Evolutionary conservation across 1,284 basidiomycete genomes (phyloP), one percentile per base, ranked within the genome.

Genomic region (Fomitopsis betulina): DNA sequence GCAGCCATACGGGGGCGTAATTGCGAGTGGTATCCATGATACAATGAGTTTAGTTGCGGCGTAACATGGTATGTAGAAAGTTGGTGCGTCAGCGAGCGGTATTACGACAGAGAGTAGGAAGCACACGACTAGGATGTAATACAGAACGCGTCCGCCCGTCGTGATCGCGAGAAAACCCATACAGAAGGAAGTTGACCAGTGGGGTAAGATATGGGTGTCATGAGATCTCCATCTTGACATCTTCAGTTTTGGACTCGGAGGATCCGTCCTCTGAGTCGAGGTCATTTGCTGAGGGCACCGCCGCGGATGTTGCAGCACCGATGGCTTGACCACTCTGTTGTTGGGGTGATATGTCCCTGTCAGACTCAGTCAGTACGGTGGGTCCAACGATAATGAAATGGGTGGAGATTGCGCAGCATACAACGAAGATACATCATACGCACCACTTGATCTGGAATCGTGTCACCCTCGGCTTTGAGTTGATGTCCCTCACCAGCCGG

Each of bases 391-490:
- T 10, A 19, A 19, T 17, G 47, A 10, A 12, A 50, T 17, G 13
- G 8, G 23, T 27, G 33, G 23, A 10, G 21, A 5, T 15, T 25
- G 13, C 17, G 9, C 21, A 25, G 52, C 37, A 35, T 23, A 53
- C 8, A 17, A 10, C 51, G 9, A 40, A 42, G 32, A 61, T 23
- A 35, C 19, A 47, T 40, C 38, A 54, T 25, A 78, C 87, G 27
- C 62, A 89, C 90, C 90, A 93, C 72, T 90, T 91, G 62, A 93
- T 93, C 69, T 91, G 89, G 67, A 91, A 91, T 53, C 96, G 81
- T 37, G 97, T 99, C 40, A 99, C 96, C 56, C 96, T 83, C 40
- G 96, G 95, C 72, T 98, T 98, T 60, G 87, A 83, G 63, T 89
- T 95, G 67, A 98, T 87, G 70, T 96, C 94, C 65, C 96, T 82